Conservation (phyloP, 176 grass and related monocot genomes). For the Leersia perrieri region DNA sequence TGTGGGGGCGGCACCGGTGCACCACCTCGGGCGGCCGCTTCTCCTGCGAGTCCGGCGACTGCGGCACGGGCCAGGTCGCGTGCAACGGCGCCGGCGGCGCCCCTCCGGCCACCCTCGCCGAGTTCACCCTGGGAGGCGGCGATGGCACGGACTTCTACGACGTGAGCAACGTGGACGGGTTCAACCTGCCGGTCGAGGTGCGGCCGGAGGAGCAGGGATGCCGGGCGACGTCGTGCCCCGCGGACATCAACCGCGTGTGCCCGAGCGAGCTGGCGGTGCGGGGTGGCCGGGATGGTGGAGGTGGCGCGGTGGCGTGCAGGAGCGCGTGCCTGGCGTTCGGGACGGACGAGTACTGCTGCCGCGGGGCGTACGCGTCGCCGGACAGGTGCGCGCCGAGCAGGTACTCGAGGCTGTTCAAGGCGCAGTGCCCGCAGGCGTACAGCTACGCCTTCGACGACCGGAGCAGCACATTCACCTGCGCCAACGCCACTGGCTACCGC, state of each 20-base stretch:
- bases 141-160: constrained; percentile 78
- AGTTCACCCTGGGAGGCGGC: constrained; percentile 59
- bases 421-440: constrained; percentile 56
- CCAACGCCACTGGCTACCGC: constrained; percentile 1
- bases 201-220: background rate
- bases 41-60: constrained; percentile 56
- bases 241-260: constrained; percentile 51
- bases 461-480: constrained; percentile 59
- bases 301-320: constrained; percentile 39
- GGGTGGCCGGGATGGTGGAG: background rate
- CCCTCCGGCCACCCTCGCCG: constrained; percentile 45
- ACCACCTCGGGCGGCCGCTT: constrained; percentile 30
- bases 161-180: constrained; percentile 65
- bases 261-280: constrained; percentile 36
- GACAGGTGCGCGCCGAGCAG: constrained; percentile 31
- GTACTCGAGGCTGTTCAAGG: constrained; percentile 56
- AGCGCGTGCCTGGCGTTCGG: constrained; percentile 65
- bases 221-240: constrained; percentile 8
- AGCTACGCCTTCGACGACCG: constrained; percentile 62
- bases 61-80: constrained; percentile 35
- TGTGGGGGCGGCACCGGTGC: constrained; percentile 57
- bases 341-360: constrained; percentile 54
- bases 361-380: constrained; percentile 38
- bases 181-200: constrained; percentile 57
- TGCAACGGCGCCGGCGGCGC: constrained; percentile 43